Base-by-base conservation (phyloP, 306 rosid species). In the Aeschynomene evenia region DNA sequence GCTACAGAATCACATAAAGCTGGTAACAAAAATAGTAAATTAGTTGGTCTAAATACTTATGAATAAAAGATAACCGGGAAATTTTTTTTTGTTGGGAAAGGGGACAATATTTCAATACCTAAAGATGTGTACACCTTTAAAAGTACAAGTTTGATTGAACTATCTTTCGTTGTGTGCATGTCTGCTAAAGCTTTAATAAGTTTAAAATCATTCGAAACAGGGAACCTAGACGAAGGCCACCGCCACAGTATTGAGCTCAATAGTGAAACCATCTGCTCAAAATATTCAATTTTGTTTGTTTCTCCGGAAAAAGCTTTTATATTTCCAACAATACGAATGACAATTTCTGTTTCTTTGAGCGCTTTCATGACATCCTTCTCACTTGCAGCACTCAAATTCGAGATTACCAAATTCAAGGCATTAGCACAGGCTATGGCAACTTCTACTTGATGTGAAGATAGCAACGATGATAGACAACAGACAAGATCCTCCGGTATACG, bases 1-100 rank as follows among this genome's bases (percentile, higher is more conserved):
- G 90, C 90, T 54, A 85, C 96, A 66, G 43, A 68, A 69, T 84
- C 86, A 76, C 98, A 93, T 74, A 93, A 70, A 83, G 94, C 98
- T 88, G 87, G 80, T 70, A 60, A 53, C 26, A 68, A 10, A 73
- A 75, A 80, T 33, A 20, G 51, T 52, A 76, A 71, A 81, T 63
- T 23, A 49, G 70, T 45, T 61, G 22, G 33, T 62, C 28, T 23
- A 54, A 21, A 66, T 26, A 57, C 29, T 43, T n/a, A 43, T 75
- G 52, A 65, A 63, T 21, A 16, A 45, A 76, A 46, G 24, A 37
- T 58, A 23, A 68, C 31, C n/a, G 18, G 79, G 29, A 80, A 50
- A 36, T 34, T 21, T 26, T 21, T 34, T 50, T 63, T n/a, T 54
- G 45, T 15, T 1, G 46, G 28, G 24, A 28, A 12, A 11, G 21